A percentile compares a stretch with the other conserved stretches of the same genome.
These are phyloP conservation scores for Tetracentron sinense DNA, from an alignment of 164 flowering plant genomes.

Conservation along the genomic window DNA sequence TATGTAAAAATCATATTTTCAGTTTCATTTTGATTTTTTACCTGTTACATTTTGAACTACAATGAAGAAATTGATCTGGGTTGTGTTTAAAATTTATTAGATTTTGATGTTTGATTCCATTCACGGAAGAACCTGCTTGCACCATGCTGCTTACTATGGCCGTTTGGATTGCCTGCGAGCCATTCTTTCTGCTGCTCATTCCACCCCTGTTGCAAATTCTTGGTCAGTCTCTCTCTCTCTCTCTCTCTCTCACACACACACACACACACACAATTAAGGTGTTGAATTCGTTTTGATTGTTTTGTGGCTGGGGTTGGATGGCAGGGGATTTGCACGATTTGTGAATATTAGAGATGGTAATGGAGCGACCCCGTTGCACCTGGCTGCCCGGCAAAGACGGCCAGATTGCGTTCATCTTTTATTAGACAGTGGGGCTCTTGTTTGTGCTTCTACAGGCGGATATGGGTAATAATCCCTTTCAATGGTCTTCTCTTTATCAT, in stretches of 20 bases:
- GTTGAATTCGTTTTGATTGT: neutral
- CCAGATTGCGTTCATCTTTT: constrained; percentile 36
- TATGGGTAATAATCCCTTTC: constrained; percentile 30
- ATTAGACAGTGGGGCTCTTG: constrained; percentile 47
- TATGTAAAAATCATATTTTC: constrained; percentile 27
- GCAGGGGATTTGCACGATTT: constrained; percentile 58
- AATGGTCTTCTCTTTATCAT: neutral
- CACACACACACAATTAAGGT: neutral
- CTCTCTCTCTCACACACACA: neutral
- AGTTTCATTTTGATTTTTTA: neutral
- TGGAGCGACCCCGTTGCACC: constrained; percentile 51
- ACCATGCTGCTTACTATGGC: constrained; percentile 52
- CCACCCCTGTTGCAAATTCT: constrained; percentile 35
- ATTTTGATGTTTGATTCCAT: constrained; percentile 47
- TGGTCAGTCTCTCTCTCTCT: constrained; percentile 24
- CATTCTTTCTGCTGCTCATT: constrained; percentile 41
- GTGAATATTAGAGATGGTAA: constrained; percentile 46
- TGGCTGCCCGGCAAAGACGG: constrained; percentile 43
- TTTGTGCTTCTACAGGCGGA: constrained; percentile 46
- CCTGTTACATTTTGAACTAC: neutral
- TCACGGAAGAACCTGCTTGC: constrained; percentile 50
- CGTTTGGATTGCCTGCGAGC: constrained; percentile 45
- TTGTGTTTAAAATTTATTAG: constrained; percentile 17
- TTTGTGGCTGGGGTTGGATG: neutral
- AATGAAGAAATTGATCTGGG: constrained; percentile 8